phyloP scores from a whole-genome alignment of 805 yeast genomes.

The Saccharomyces eubayanus region DNA sequence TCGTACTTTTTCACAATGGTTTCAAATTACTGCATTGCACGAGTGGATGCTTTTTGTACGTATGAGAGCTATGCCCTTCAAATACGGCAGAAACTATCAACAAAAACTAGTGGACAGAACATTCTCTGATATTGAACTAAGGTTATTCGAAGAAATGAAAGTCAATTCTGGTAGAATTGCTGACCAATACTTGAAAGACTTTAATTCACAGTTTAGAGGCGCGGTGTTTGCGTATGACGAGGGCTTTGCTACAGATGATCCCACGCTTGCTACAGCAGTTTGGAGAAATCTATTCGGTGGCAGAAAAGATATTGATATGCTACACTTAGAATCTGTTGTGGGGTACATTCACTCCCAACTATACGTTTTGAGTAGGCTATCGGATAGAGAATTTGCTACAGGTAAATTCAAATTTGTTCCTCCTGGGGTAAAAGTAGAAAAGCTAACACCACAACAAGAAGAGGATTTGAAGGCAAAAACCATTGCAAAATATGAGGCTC shows the following conservation, averaged over 20 bases:
- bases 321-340: constrained; percentile 80
- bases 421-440: constrained; percentile 70
- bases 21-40: constrained; percentile 82
- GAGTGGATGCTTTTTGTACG: constrained; percentile 90
- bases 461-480: constrained; percentile 43
- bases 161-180: constrained; percentile 74
- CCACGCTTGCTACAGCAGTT: constrained; percentile 65
- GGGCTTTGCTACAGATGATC: constrained; percentile 73
- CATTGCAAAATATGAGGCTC: constrained; percentile 44
- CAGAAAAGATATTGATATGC: constrained; percentile 67
- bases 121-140: constrained; percentile 81
- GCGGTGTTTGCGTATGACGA: constrained; percentile 87
- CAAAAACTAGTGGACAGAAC: constrained; percentile 84
- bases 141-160: constrained; percentile 79
- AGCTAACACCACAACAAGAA: constrained; percentile 60
- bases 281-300: constrained; percentile 93
- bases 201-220: constrained; percentile 84
- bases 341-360: constrained; percentile 84
- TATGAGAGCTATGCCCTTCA: constrained; percentile 93
- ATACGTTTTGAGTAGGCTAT: constrained; percentile 74
- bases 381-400: constrained; percentile 87
- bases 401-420: constrained; percentile 82
- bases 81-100: constrained; percentile 81
- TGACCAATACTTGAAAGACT: constrained; percentile 81
- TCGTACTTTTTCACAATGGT: constrained; percentile 90